Evolutionary conservation across 768 basidiomycete genomes (phyloP).

Genomic region (Naematelia encephala): DNA sequence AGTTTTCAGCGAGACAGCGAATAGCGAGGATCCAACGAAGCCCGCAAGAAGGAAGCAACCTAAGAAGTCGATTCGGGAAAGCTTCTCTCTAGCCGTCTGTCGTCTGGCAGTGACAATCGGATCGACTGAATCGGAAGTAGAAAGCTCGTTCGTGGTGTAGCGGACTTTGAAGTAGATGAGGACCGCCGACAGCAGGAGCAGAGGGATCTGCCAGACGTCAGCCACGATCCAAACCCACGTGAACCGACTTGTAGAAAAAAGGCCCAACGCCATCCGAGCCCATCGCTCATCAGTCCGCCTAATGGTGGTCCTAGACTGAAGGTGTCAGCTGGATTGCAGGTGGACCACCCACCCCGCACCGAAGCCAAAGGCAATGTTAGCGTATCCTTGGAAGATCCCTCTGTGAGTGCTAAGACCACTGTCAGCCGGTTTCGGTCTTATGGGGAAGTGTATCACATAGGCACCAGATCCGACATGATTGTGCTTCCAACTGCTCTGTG

Average conservation of each 20-base stretch:
- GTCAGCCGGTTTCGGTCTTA: conserved; percentile 1
- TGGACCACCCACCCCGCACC: conserved; percentile 54
- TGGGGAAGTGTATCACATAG: conserved; percentile 60
- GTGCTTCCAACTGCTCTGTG: conserved; percentile 66
- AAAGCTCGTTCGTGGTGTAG: conserved; percentile 51
- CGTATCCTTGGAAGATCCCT: conserved; percentile 76
- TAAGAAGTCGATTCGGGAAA: conserved; percentile 76
- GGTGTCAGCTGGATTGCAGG: not conserved
- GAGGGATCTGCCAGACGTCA: conserved; percentile 61
- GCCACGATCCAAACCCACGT: not conserved
- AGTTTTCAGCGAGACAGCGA: conserved; percentile 40
- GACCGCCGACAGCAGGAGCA: conserved; percentile 67
- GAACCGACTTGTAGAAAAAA: conserved; percentile 74
- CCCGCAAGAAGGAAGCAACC: conserved; percentile 76
- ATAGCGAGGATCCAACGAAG: conserved; percentile 28
- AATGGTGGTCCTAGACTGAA: conserved; percentile 40
- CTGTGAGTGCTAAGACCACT: conserved; percentile 69
- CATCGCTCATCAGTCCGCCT: conserved; percentile 62
- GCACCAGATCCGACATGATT: conserved; percentile 79
- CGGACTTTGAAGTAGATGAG: conserved; percentile 74
- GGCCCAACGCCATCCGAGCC: conserved; percentile 76
- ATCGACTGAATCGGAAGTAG: no score
- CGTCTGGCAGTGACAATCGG: no score
- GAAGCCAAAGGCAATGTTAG: conserved; percentile 62
- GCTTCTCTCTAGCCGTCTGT: conserved; percentile 25